A percentile compares a stretch with the other conserved stretches of the same genome.
Evolutionary conservation across 352 stramenopile species (phyloP).

Genomic region (Phytophthora kernoviae): DNA sequence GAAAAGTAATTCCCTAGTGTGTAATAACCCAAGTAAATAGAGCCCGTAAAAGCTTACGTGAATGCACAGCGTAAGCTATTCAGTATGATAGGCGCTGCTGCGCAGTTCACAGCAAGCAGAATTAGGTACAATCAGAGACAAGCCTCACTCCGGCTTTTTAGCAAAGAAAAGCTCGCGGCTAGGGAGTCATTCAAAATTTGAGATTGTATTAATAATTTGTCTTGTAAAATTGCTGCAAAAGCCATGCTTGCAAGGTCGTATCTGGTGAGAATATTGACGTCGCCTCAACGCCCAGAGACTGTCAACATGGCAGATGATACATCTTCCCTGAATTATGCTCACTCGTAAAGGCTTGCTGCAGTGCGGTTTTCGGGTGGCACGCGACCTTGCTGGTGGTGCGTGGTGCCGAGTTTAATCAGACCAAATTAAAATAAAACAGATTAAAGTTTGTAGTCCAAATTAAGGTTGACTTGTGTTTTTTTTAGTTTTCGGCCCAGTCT

Average conservation of each 20-base stretch:
- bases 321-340: not conserved
- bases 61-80: not conserved
- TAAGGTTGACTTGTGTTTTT: no score
- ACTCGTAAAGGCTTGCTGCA: no score
- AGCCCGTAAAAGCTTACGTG: not conserved
- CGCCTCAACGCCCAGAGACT: no score
- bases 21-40: no score
- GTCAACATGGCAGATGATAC: no score
- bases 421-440: no score
- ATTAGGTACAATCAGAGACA: not conserved
- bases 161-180: not conserved
- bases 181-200: not conserved
- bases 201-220: not conserved
- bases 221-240: not conserved
- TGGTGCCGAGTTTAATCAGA: no score
- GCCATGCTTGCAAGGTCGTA: not conserved
- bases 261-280: not conserved
- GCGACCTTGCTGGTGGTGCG: no score
- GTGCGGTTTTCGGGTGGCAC: no score
- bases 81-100: not conserved
- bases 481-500: not conserved
- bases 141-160: slow-evolving; percentile 18
- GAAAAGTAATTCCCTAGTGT: no score
- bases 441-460: not conserved
- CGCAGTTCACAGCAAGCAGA: not conserved